These are phyloP conservation scores for Clitocybe nebularis DNA, from an alignment of 1,284 basidiomycete species.

Conservation along the genomic window DNA sequence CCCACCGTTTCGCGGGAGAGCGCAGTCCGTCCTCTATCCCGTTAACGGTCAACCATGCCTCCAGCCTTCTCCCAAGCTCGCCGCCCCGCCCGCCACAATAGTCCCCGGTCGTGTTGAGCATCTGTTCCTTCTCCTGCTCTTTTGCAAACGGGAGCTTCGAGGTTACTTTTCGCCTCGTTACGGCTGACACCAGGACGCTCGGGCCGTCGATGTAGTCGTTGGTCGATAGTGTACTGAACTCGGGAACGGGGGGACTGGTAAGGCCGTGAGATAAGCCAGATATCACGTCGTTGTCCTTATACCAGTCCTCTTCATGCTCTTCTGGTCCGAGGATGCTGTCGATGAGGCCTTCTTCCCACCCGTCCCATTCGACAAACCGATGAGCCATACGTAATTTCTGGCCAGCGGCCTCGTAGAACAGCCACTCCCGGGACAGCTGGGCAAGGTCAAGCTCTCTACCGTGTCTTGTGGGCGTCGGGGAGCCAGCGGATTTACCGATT, in stretches of 20 bases:
- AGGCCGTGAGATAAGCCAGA: constrained; percentile 11
- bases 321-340: constrained; percentile 68
- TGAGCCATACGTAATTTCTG: constrained; percentile 67
- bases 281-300: constrained; percentile 38
- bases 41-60: constrained; percentile 60
- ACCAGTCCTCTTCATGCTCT: constrained; percentile 68
- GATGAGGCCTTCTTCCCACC: constrained; percentile 80
- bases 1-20: constrained; percentile 12
- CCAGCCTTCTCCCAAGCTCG: constrained; percentile 66
- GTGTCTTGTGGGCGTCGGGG: constrained; percentile 21
- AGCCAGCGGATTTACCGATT: constrained; percentile 29
- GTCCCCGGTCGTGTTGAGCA: constrained; percentile 65
- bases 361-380: constrained; percentile 78
- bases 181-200: constrained; percentile 14
- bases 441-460: constrained; percentile 27
- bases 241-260: constrained; percentile 16
- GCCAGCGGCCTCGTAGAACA: constrained; percentile 63
- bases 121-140: constrained; percentile 64
- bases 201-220: neutral
- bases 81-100: constrained; percentile 73
- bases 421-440: constrained; percentile 61
- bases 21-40: constrained; percentile 24
- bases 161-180: constrained; percentile 25
- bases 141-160: constrained; percentile 44
- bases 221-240: neutral